These are phyloP conservation scores for Lactarius akahatsu DNA, from an alignment of 768 basidiomycete species.

Conservation along the genomic window DNA sequence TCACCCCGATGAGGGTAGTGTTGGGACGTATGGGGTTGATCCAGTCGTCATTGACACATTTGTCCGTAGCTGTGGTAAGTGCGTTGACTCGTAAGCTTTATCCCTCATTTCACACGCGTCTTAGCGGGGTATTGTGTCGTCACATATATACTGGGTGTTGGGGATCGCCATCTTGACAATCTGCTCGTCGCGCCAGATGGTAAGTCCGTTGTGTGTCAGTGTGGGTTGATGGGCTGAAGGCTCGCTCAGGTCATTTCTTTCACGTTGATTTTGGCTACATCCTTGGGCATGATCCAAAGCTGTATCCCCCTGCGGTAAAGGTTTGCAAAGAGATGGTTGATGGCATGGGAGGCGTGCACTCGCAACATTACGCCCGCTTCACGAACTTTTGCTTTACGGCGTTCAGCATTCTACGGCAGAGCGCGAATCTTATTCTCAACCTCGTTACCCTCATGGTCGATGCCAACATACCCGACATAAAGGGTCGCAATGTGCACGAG, in stretches of 20 bases:
- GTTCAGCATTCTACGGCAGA: constrained; percentile 93
- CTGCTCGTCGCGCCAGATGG: constrained; percentile 91
- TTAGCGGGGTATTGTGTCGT: constrained; percentile 97
- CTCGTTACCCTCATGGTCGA: constrained; percentile 96
- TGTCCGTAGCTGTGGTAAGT: constrained; percentile 91
- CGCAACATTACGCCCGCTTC: constrained; percentile 94
- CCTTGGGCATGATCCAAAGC: constrained; percentile 94
- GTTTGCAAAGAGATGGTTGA: constrained; percentile 99
- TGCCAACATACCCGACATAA: constrained; percentile 97
- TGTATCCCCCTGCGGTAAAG: constrained; percentile 96
- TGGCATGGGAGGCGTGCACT: constrained; percentile 97
- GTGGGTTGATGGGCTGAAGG: neutral
- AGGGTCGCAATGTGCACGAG: constrained; percentile 81
- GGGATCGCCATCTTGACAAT: constrained; percentile 96
- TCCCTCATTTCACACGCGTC: constrained; percentile 17
- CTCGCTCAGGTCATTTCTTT: constrained; percentile 80
- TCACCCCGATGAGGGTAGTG: constrained; percentile 91
- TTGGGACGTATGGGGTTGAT: constrained; percentile 94
- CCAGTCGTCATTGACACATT: constrained; percentile 94
- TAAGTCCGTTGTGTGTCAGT: constrained; percentile 33
- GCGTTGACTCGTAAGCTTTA: neutral
- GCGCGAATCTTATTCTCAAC: constrained; percentile 95
- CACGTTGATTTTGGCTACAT: constrained; percentile 99
- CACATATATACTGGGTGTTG: constrained; percentile 94
- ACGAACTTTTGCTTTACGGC: constrained; percentile 98